Evolutionary conservation across 176 grass and related monocot genomes (phyloP).

Genomic region (Hsuehochloa calcarea): DNA sequence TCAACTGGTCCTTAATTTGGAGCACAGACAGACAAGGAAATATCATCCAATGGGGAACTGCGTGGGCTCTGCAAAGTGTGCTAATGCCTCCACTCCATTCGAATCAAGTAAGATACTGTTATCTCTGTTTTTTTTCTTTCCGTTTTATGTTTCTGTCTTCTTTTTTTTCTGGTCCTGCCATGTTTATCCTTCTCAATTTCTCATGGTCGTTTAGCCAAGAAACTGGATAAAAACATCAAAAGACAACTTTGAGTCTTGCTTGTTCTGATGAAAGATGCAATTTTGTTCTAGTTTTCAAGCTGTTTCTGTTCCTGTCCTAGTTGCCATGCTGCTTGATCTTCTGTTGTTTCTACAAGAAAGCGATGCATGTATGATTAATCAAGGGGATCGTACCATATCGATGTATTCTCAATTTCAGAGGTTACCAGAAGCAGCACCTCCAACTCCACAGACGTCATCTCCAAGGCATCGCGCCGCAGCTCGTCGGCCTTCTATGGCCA

Average conservation of each 20-base stretch:
- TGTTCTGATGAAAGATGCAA: neutral
- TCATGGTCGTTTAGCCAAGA: neutral
- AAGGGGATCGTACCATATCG: neutral
- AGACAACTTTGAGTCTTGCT: neutral
- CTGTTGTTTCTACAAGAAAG: neutral
- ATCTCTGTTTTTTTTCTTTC: neutral
- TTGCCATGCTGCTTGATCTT: neutral
- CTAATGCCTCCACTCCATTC: slow-evolving; percentile 51
- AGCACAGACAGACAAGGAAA: neutral
- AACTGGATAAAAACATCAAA: neutral
- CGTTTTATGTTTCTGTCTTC: neutral
- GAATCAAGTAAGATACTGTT: slow-evolving; percentile 41
- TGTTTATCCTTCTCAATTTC: neutral
- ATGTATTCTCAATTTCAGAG: slow-evolving; percentile 26
- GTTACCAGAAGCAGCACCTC: slow-evolving; percentile 36
- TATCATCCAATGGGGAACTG: slow-evolving; percentile 62
- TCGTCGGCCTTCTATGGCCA: slow-evolving; percentile 5
- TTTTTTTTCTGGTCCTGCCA: neutral
- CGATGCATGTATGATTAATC: neutral
- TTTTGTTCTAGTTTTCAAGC: neutral
- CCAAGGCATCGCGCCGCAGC: slow-evolving; percentile 26
- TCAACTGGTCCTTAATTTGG: neutral
- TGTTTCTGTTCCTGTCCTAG: neutral
- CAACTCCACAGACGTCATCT: slow-evolving; percentile 25
- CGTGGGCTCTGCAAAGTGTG: slow-evolving; percentile 51